Evolutionary conservation across 768 basidiomycete genomes (phyloP).

Genomic region (Collybia nuda): DNA sequence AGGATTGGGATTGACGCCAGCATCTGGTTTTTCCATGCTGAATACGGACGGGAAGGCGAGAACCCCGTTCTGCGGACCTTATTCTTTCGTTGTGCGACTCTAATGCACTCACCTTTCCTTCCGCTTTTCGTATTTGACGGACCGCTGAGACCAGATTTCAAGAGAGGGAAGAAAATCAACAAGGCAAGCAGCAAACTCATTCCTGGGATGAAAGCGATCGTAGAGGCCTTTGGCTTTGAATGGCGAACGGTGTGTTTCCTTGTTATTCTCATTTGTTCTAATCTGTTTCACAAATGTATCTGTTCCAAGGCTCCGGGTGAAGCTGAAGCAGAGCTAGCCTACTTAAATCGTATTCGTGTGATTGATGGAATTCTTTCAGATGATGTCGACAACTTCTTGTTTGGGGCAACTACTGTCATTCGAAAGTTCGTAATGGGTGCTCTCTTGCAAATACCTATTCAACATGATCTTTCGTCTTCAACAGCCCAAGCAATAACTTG

Average conservation of each 20-base stretch:
- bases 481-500: conserved; percentile 68
- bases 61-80: conserved; percentile 82
- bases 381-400: conserved; percentile 91
- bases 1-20: conserved; percentile 87
- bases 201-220: conserved; percentile 75
- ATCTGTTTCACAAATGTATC: conserved; percentile 26
- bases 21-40: conserved; percentile 82
- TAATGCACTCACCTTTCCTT: conserved; percentile 77
- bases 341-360: conserved; percentile 75
- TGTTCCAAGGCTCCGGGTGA: conserved; percentile 79
- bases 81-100: conserved; percentile 82
- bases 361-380: conserved; percentile 91
- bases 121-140: conserved; percentile 95
- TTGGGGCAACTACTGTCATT: conserved; percentile 81
- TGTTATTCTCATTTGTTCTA: conserved; percentile 14
- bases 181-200: conserved; percentile 63
- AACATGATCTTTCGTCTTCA: conserved; percentile 5
- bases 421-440: conserved; percentile 63
- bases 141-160: conserved; percentile 76
- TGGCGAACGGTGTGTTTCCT: conserved; percentile 56
- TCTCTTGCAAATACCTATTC: background rate
- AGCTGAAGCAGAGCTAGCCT: conserved; percentile 92
- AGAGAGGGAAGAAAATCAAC: conserved; percentile 74
- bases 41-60: conserved; percentile 76
- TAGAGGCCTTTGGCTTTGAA: conserved; percentile 79